Percentiles rank a stretch among this genome's conserved stretches.
Conservation (phyloP, 371 early-diverging fungal genomes). For the Globomyces sp. region DNA sequence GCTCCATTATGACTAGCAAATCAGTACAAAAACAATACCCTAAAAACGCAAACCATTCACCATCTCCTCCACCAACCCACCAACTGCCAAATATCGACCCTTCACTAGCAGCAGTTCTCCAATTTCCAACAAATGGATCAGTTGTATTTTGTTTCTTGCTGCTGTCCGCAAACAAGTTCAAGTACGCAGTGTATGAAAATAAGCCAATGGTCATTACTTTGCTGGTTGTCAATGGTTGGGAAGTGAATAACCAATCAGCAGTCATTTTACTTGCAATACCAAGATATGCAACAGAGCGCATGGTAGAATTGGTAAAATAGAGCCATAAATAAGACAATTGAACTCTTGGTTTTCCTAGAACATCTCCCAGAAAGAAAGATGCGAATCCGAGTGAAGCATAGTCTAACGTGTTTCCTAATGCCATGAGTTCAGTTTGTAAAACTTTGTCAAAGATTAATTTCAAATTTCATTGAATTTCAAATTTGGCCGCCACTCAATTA, state of each 20-base stretch:
- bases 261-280: constrained; percentile 2
- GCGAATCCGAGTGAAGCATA: constrained; percentile 6
- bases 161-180: background rate
- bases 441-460: background rate
- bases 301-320: constrained; percentile 4
- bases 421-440: background rate
- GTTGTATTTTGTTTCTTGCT: background rate
- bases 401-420: constrained; percentile 1
- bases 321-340: background rate
- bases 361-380: constrained; percentile 5
- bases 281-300: background rate
- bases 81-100: background rate
- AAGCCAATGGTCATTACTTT: constrained; percentile 6
- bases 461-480: no score
- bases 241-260: constrained; percentile 5
- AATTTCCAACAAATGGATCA: background rate
- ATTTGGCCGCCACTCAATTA: no score
- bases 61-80: constrained; percentile 15
- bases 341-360: constrained; percentile 1
- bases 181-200: constrained; percentile 8
- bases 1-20: background rate
- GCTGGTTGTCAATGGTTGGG: background rate
- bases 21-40: background rate
- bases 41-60: constrained; percentile 12
- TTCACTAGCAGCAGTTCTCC: constrained; percentile 4